Conservation (phyloP, 2,329 filamentous ascomycete species). For the Phialophora expanda region DNA sequence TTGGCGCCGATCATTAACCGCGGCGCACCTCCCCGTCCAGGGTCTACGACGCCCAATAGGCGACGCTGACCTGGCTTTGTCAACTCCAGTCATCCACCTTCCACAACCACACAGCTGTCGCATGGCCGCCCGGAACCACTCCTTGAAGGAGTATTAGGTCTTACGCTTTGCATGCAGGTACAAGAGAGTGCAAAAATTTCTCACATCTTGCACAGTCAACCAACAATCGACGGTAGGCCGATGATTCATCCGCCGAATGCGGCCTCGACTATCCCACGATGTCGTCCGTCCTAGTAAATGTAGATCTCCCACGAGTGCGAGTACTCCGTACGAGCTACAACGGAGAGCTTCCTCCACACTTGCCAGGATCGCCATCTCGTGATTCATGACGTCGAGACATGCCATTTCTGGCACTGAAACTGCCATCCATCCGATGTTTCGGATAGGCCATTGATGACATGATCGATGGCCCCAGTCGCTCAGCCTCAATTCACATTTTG, state of each 20-base stretch:
- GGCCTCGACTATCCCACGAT: not conserved
- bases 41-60: conserved; percentile 2
- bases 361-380: not conserved
- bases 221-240: not conserved
- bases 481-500: not conserved
- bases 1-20: conserved; percentile 24
- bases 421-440: not conserved
- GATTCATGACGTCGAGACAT: conserved; percentile 10
- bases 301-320: not conserved
- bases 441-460: conserved; percentile 4
- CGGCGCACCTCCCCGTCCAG: not conserved
- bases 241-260: conserved; percentile 10
- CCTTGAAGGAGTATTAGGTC: conserved; percentile 18
- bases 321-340: not conserved
- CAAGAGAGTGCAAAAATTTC: conserved; percentile 8
- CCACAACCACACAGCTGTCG: conserved; percentile 1
- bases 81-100: conserved; percentile 24
- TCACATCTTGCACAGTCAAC: not conserved
- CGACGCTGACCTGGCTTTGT: conserved; percentile 15
- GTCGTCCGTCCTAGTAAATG: not conserved
- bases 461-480: conserved; percentile 1
- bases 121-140: conserved; percentile 4
- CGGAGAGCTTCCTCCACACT: not conserved
- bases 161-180: conserved; percentile 19
- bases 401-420: not conserved